Percentiles rank a stretch among this genome's conserved stretches.
Conservation (phyloP, 2,329 filamentous ascomycete genomes). For the Penicillium polonicum region DNA sequence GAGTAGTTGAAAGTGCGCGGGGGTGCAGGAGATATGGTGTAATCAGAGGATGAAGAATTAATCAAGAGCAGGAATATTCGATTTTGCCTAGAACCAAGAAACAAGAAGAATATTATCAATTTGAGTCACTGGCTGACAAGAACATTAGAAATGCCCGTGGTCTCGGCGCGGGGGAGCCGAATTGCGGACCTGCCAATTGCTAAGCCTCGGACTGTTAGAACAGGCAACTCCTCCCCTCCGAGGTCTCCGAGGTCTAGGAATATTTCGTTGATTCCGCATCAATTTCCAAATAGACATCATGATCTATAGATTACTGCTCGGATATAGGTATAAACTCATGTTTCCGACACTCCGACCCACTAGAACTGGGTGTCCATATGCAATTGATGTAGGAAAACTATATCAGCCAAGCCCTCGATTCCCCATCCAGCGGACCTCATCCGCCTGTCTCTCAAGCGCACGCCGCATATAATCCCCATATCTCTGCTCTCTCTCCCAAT, state of each 20-base stretch:
- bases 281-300: background rate
- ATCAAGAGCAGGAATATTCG: background rate
- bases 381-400: background rate
- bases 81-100: background rate
- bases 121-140: conserved; percentile 22
- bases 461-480: conserved; percentile 72
- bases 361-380: background rate
- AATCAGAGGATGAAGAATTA: background rate
- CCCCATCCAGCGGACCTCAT: conserved; percentile 73
- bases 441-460: conserved; percentile 73
- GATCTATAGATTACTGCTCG: background rate
- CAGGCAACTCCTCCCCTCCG: background rate
- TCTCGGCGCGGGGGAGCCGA: conserved; percentile 22
- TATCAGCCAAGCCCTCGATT: conserved; percentile 37
- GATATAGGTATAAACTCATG: too few species aligned
- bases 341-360: background rate
- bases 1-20: background rate
- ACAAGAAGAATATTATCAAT: background rate
- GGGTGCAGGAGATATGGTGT: background rate
- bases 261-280: background rate
- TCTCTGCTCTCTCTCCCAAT: conserved; percentile 44
- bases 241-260: conserved; percentile 4
- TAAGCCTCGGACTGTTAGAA: conserved; percentile 8
- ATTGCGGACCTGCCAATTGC: conserved; percentile 11
- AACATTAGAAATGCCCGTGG: conserved; percentile 28